Conservation (phyloP, 2,329 filamentous ascomycete species). For the Cladosporium sp. region DNA sequence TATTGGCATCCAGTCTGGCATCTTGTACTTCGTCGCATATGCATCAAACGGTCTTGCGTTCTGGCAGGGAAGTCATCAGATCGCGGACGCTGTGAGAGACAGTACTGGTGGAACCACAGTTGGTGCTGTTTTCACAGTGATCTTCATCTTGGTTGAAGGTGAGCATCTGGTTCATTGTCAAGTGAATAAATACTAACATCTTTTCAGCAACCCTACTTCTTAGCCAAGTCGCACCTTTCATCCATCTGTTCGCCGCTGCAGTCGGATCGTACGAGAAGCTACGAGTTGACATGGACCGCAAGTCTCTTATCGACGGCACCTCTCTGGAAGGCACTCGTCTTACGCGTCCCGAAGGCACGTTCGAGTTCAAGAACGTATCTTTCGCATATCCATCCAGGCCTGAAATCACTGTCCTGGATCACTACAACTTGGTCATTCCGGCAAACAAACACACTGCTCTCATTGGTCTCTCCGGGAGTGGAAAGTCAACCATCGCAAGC, state of each 20-base stretch:
- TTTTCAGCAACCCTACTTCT: slow-evolving; percentile 41
- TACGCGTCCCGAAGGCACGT: slow-evolving; percentile 37
- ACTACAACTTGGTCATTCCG: slow-evolving; percentile 61
- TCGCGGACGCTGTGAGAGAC: slow-evolving; percentile 41
- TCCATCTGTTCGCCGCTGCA: slow-evolving; percentile 49
- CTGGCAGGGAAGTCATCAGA: slow-evolving; percentile 60
- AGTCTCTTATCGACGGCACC: slow-evolving; percentile 37
- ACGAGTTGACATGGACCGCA: slow-evolving; percentile 53
- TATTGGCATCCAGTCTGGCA: slow-evolving; percentile 55
- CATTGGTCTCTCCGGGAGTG: slow-evolving; percentile 78
- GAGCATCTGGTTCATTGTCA: slow-evolving; percentile 50
- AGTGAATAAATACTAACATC: slow-evolving; percentile 56
- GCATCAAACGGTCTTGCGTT: slow-evolving; percentile 64
- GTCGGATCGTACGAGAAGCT: slow-evolving; percentile 56
- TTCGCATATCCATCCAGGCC: slow-evolving; percentile 69
- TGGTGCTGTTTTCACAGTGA: slow-evolving; percentile 52
- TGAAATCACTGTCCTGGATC: slow-evolving; percentile 52
- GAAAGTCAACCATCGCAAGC: slow-evolving; percentile 79
- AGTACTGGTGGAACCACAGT: slow-evolving; percentile 26
- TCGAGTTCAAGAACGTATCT: slow-evolving; percentile 57
- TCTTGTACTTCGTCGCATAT: slow-evolving; percentile 65
- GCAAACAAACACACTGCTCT: slow-evolving; percentile 68
- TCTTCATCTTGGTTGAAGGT: slow-evolving; percentile 51
- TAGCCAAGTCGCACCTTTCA: slow-evolving; percentile 43
- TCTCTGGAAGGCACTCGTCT: slow-evolving; percentile 27